Evolutionary conservation across 192 early-diverging fungal genomes (phyloP).

Genomic region (Pilaira anomala): DNA sequence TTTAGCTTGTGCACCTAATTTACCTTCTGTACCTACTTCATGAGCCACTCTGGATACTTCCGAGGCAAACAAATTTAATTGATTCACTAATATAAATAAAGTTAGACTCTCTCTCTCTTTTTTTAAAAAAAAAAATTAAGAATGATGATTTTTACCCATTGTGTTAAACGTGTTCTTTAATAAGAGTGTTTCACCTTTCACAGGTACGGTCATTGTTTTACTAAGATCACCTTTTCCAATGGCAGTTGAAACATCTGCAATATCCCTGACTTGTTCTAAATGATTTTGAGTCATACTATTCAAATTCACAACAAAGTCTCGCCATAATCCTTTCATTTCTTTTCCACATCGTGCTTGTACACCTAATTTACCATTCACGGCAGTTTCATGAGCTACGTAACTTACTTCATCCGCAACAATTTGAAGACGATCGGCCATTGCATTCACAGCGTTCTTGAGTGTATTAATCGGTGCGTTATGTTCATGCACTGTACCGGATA

Average conservation of each 20-base stretch:
- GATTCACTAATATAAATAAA: conserved; percentile 39
- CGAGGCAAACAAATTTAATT: conserved; percentile 49
- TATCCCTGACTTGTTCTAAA: conserved; percentile 60
- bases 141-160: conserved; percentile 53
- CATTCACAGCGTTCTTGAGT: conserved; percentile 52
- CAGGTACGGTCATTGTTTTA: conserved; percentile 62
- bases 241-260: conserved; percentile 67
- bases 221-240: conserved; percentile 70
- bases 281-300: conserved; percentile 56
- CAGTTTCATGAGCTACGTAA: conserved; percentile 66
- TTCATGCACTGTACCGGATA: conserved; percentile 15
- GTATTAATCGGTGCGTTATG: conserved; percentile 33
- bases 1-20: conserved; percentile 63
- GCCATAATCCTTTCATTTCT: conserved; percentile 52
- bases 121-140: neutral
- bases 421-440: conserved; percentile 59
- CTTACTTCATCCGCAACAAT: conserved; percentile 59
- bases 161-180: conserved; percentile 74
- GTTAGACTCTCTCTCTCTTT: neutral
- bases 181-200: conserved; percentile 71
- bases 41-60: conserved; percentile 65
- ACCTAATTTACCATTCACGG: conserved; percentile 70
- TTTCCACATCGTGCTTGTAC: conserved; percentile 54
- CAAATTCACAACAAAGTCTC: conserved; percentile 52
- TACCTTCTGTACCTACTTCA: conserved; percentile 68